Percentiles rank a stretch among this genome's conserved stretches.
These are phyloP conservation scores for Sicyos edulis DNA, from an alignment of 306 rosid genomes.

Conservation along the genomic window DNA sequence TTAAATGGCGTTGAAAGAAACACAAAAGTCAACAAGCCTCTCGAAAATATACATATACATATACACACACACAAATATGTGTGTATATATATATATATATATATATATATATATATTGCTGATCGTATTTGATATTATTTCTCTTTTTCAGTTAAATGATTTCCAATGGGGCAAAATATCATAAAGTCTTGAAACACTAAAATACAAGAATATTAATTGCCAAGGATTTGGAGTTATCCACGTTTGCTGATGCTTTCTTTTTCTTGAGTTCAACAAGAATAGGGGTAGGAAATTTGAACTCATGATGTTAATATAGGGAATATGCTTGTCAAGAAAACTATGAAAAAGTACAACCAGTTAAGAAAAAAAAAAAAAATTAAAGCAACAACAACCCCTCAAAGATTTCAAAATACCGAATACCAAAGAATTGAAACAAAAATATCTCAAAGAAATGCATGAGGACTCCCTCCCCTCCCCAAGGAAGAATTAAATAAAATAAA, in stretches of 20 bases:
- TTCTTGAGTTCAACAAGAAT: not conserved
- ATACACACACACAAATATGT: no score
- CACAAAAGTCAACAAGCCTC: constrained; percentile 32
- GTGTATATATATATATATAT: no score
- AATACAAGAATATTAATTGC: constrained; percentile 1
- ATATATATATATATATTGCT: no score
- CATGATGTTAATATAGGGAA: not conserved
- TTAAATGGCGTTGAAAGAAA: not conserved
- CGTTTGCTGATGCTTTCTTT: no score
- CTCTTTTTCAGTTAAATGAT: constrained; percentile 12
- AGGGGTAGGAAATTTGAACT: no score
- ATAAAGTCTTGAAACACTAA: not conserved
- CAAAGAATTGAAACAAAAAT: constrained; percentile 26
- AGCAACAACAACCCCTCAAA: not conserved
- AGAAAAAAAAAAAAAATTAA: not conserved
- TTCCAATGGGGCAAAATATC: not conserved
- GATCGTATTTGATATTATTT: not conserved
- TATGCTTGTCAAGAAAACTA: not conserved
- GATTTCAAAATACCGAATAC: constrained; percentile 17
- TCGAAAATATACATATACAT: not conserved
- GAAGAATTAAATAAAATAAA: constrained; percentile 22
- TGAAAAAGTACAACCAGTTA: constrained; percentile 8
- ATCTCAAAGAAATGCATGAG: constrained; percentile 27
- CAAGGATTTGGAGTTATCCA: constrained; percentile 2
- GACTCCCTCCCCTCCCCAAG: not conserved